Evolutionary conservation across 129 eudicot species (phyloP).

Genomic region (Flaveria bidentis): DNA sequence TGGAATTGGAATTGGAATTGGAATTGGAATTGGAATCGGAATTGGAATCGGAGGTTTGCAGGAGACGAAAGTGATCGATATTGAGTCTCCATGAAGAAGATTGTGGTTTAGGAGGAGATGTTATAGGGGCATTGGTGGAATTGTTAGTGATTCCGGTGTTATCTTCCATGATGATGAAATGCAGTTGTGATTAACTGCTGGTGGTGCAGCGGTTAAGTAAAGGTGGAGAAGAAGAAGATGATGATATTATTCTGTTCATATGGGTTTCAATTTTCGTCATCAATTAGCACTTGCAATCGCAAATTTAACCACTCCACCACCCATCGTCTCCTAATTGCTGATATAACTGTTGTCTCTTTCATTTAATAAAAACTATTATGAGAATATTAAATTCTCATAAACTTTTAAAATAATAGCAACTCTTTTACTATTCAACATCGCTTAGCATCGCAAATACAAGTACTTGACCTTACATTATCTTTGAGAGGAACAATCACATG

Average conservation of each 20-base stretch:
- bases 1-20: not conserved
- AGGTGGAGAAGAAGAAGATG: not conserved
- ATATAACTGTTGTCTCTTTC: not conserved
- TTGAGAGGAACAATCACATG: too few relatives aligned
- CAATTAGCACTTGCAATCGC: not conserved
- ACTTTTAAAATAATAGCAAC: too few relatives aligned
- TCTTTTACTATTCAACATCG: too few relatives aligned
- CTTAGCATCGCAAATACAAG: too few relatives aligned
- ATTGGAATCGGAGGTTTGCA: not conserved
- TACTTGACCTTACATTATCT: too few relatives aligned
- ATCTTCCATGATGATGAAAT: not conserved
- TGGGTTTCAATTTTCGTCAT: not conserved
- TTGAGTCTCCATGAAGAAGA: slow-evolving; percentile 16
- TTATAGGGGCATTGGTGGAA: not conserved
- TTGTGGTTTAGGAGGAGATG: not conserved
- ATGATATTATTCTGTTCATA: not conserved
- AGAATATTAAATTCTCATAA: too few relatives aligned
- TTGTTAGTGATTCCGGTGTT: not conserved
- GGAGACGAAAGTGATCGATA: slow-evolving; percentile 1
- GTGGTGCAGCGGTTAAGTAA: not conserved
- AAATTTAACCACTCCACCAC: slow-evolving; percentile 27
- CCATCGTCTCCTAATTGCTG: not conserved
- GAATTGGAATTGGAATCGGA: slow-evolving; percentile 9
- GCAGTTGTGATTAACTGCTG: not conserved
- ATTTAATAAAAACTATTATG: too few relatives aligned